A percentile compares a stretch with the other conserved stretches of the same genome.
Conservation (phyloP, 2,329 filamentous ascomycete species). For the Ophiocordyceps camponoti-leonardi region DNA sequence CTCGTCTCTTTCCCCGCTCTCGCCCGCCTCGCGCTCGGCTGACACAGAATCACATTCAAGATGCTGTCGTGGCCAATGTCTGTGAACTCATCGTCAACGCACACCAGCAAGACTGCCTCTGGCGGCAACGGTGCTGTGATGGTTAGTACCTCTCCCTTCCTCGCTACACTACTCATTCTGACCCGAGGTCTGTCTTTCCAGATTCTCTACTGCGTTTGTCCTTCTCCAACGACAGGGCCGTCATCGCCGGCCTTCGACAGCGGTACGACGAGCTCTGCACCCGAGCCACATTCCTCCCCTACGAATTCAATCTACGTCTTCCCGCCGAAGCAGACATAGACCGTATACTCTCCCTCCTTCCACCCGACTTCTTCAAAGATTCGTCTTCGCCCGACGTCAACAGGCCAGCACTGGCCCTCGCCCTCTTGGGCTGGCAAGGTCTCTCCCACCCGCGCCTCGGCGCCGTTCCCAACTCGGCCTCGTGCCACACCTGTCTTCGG, state of each 20-base stretch:
- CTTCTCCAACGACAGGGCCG: slow-evolving; percentile 41
- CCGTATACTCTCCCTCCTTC: slow-evolving; percentile 29
- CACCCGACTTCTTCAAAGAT: slow-evolving; percentile 34
- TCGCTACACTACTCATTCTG: neutral
- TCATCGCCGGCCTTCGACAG: slow-evolving; percentile 38
- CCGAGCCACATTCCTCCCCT: slow-evolving; percentile 39
- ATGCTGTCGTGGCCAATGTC: slow-evolving; percentile 63
- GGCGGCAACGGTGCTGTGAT: slow-evolving; percentile 78
- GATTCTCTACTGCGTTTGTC: slow-evolving; percentile 44
- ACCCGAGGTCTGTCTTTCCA: slow-evolving; percentile 8
- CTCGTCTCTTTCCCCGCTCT: too few species aligned
- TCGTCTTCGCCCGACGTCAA: slow-evolving; percentile 28
- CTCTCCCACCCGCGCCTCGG: slow-evolving; percentile 34
- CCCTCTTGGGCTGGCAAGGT: slow-evolving; percentile 64
- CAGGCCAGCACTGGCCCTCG: slow-evolving; percentile 47
- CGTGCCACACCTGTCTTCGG: slow-evolving; percentile 74
- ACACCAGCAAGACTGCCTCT: slow-evolving; percentile 70
- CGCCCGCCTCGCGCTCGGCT: too few species aligned
- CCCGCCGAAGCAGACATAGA: slow-evolving; percentile 35
- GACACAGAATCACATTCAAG: slow-evolving; percentile 19
- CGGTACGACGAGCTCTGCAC: slow-evolving; percentile 48
- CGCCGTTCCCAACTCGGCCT: slow-evolving; percentile 53
- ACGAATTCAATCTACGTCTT: slow-evolving; percentile 42
- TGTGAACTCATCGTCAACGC: slow-evolving; percentile 52
- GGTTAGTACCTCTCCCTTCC: slow-evolving; percentile 25